Evolutionary conservation across 495 filamentous ascomycete genomes (phyloP), one percentile per base, ranked within the genome.

Genomic region (Trichoderma erinaceum): DNA sequence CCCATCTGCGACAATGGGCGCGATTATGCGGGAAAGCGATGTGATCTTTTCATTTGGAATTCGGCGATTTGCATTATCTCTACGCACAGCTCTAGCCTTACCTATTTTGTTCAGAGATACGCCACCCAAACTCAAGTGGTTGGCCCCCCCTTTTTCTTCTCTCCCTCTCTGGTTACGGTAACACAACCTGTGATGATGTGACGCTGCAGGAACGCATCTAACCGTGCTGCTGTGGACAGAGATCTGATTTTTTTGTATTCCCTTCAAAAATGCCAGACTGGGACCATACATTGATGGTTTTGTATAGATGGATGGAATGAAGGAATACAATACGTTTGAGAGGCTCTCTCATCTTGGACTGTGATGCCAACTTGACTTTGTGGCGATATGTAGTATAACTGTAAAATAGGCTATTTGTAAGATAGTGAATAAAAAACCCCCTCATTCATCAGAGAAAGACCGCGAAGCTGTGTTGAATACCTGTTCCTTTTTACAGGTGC

Each of bases 1-100:
- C 29, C 25, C 56, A 61, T 61, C 56, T 61, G 56, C 56, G 56
- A 61, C 56, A 61, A 25, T 61, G 56, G 27, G 29, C 7, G 56
- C 56, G 56, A 61, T 61, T 61, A 23, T 61, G 56, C 56, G 25
- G 56, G 56, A 61, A 61, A 32, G 56, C 56, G 56, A 61, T 29
- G 56, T 5, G 56, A 13, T 21, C 10, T 18, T 29, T 29, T 32
- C 29, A 25, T 29, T 32, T 32, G 27, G 13, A 10, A 4, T 61
- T 32, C 29, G 5, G 16, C 16, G 25, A 21, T 18, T 7, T 61
- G 8, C 44, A 38, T 21, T 52, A 11, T 21, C 21, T 10, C 2
- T 52, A 7, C 25, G 3, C n/a, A 35, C 23, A 16, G 56, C 25
- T 25, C 27, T 12, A 15, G 25, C 29, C 13, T 61, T 12, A 25